Conservation (phyloP, 306 rosid species). For the Psophocarpus tetragonolobus region DNA sequence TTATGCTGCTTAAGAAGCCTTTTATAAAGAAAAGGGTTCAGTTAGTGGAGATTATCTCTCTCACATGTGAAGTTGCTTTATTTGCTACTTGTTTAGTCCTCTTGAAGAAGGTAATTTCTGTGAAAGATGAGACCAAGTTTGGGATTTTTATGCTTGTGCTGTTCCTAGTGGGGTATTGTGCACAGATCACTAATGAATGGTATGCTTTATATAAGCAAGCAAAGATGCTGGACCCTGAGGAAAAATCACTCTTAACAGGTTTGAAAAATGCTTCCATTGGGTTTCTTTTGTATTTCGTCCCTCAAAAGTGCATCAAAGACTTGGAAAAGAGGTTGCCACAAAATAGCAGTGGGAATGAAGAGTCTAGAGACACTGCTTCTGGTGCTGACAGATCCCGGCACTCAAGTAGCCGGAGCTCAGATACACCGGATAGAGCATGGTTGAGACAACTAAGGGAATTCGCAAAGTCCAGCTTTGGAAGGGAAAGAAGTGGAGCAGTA, state of each 20-base stretch:
- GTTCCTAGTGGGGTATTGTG: slow-evolving; percentile 60
- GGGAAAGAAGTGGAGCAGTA: slow-evolving; percentile 50
- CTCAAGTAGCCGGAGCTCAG: slow-evolving; percentile 53
- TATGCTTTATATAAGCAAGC: slow-evolving; percentile 69
- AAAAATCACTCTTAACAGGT: slow-evolving; percentile 57
- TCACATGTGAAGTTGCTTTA: slow-evolving; percentile 59
- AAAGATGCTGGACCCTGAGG: slow-evolving; percentile 59
- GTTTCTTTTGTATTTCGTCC: slow-evolving; percentile 57
- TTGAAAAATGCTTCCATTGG: slow-evolving; percentile 68
- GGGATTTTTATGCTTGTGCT: slow-evolving; percentile 67
- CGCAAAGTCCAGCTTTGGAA: slow-evolving; percentile 73
- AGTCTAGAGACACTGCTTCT: slow-evolving; percentile 18
- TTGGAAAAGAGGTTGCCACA: slow-evolving; percentile 58
- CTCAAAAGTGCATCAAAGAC: slow-evolving; percentile 49
- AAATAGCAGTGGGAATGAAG: slow-evolving; percentile 36
- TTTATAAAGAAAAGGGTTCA: slow-evolving; percentile 91
- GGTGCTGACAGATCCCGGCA: slow-evolving; percentile 34
- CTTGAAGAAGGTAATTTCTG: slow-evolving; percentile 50
- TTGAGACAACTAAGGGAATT: slow-evolving; percentile 61
- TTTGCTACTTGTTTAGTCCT: slow-evolving; percentile 54
- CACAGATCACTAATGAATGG: slow-evolving; percentile 75
- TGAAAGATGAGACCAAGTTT: slow-evolving; percentile 39
- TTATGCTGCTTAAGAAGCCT: slow-evolving; percentile 89
- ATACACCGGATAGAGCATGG: slow-evolving; percentile 68
- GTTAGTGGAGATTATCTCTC: slow-evolving; percentile 72